Evolutionary conservation across 805 yeast genomes (phyloP), one percentile per base, ranked within the genome.

Genomic region (Starmera quercuum): DNA sequence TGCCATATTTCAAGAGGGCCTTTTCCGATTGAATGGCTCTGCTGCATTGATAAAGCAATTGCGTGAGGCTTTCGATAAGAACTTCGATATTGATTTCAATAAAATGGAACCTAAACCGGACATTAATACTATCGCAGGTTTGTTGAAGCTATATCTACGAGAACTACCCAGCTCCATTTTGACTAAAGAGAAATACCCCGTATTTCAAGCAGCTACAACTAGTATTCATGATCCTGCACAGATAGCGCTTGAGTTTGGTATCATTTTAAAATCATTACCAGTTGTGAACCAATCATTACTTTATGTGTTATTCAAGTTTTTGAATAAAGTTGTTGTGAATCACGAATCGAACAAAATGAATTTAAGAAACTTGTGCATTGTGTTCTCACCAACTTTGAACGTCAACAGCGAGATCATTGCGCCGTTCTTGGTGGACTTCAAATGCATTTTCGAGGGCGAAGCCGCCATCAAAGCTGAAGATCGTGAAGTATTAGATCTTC

Each of bases 11-110:
- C 92, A 85, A 54, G 95, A 87, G 49, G 98, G 98, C 9, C 73
- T 90, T 3, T 92, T 92, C 63, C 68, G 98, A 40, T 63, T 87
- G 37, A 84, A 88, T 57, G 97, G 97, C 4, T 84, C 95, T 24
- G 82, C 87, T 36, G 71, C 86, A 2, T 68, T 80, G 33, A 85
- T 84, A 26, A 74, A 78, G 42, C 72, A 66, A 26, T 66, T 84
- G 38, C 83, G 79, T 47, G 83, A 74, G 30, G 65, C 61, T 30
- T 90, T 83, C 61, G 84, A 87, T 51, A 64, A 54, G 10, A 65
- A 70, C 5, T 70, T 71, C 37, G 96, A 88, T 53, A 63, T 83
- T 29, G 86, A 84, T 49, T 63, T 88, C 33, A 65, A 41, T 56
- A 58, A 24, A 42, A 18, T 71, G 18, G 54, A 56, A 0, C 54